Base-by-base conservation (phyloP, 23 red algal species). In the Gracilaria gracilis region DNA sequence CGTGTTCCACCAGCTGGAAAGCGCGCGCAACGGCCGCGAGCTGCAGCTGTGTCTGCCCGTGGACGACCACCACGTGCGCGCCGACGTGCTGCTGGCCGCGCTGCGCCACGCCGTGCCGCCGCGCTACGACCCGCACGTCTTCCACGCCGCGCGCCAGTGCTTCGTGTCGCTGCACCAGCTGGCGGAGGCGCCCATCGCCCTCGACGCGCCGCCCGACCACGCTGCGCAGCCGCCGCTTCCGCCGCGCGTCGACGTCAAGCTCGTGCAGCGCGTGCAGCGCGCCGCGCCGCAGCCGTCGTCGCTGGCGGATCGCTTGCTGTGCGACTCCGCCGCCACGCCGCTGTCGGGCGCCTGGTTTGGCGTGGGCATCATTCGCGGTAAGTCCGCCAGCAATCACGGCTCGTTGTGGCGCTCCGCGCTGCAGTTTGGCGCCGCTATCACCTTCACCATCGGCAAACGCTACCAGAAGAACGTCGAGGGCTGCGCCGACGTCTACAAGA, bases 401-500 rank as follows among this genome's bases (percentile, higher is more conserved):
- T 61, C 93, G 31, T 57, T 95, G 11, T 88, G 83, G 82, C 85
- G 93, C 28, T 83, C 85, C 9, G 93, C 93, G 29, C 42, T 88
- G 39, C 84, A 85, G 37, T 81, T 95, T 48, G 93, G 93, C 47
- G 93, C 93, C 61, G 64, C 93, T 0, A 38, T 84, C 20, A 86
- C 82, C 11, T 95, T 95, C 72, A 95, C 93, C 17, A 95, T 95
- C 40, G 93, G 93, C 37, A 62, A 61, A 23, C 83, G 83, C 25
- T 95, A 95, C 74, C 28, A 70, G 20, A 40, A 50, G 35, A 74
- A 78, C 20, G 37, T 85, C 20, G 93, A 95, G 21, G 93, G 76
- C 1, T 50, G 93, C 23, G 87, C 85, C 34, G 71, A 95, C 76
- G 76, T 88, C 14, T 88, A 82, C 85, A 88, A 86, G 29, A 80